Percentiles rank a stretch among this genome's conserved stretches.
These are phyloP conservation scores for Cyclostephanos tholiformis DNA, from an alignment of 108 stramenopile species.

Conservation along the genomic window DNA sequence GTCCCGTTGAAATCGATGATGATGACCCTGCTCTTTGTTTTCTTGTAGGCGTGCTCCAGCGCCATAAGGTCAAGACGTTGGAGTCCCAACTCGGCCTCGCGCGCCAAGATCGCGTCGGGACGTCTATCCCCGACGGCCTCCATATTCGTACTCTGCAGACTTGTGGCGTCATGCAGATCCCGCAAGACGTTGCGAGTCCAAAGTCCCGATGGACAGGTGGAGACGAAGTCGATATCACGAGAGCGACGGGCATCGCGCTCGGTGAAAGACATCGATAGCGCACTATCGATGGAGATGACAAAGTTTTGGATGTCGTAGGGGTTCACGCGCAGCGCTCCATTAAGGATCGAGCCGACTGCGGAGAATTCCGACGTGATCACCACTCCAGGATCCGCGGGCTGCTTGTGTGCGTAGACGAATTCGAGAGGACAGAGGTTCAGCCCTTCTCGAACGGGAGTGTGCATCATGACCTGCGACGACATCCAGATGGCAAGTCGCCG, in stretches of 20 bases:
- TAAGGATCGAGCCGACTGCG: conserved; percentile 93
- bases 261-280: conserved; percentile 81
- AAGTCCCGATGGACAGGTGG: conserved; percentile 88
- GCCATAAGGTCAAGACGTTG: conserved; percentile 59
- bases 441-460: conserved; percentile 94
- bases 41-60: conserved; percentile 73
- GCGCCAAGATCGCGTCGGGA: conserved; percentile 64
- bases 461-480: conserved; percentile 85
- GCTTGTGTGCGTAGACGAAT: conserved; percentile 89
- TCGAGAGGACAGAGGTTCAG: conserved; percentile 97
- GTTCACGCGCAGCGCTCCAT: conserved; percentile 97
- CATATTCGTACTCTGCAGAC: conserved; percentile 23
- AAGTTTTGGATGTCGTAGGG: conserved; percentile 93
- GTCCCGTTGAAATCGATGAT: conserved; percentile 98
- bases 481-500: conserved; percentile 90
- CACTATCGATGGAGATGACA: conserved; percentile 90
- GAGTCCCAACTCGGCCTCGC: conserved; percentile 60
- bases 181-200: conserved; percentile 96
- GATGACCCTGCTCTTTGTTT: conserved; percentile 84
- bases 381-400: conserved; percentile 84
- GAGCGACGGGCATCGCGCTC: conserved; percentile 90
- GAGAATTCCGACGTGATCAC: conserved; percentile 98
- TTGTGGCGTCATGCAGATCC: conserved; percentile 83
- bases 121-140: conserved; percentile 39
- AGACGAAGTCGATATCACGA: conserved; percentile 97